Percentiles rank a stretch among this genome's conserved stretches.
phyloP scores from a whole-genome alignment of 2,329 filamentous ascomycete genomes.

The Stemphylium lycopersici region DNA sequence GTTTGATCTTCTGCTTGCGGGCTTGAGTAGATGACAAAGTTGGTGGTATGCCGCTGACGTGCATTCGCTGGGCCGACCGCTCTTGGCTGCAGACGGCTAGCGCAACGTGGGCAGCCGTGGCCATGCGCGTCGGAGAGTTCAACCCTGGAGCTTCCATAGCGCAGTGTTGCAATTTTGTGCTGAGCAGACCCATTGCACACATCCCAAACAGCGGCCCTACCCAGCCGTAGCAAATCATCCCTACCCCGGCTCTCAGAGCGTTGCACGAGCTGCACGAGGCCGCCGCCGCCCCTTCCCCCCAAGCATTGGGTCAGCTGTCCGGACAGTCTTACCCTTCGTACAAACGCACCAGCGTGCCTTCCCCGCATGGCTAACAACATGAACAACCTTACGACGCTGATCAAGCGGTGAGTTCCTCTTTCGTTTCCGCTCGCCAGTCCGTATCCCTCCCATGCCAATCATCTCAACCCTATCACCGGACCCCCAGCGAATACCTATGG shows the following conservation, averaged over 20 bases:
- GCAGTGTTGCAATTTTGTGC: neutral
- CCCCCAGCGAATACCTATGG: constrained; percentile 5
- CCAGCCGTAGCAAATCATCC: neutral
- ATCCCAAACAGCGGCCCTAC: neutral
- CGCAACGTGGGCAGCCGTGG: constrained; percentile 19
- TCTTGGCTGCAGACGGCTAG: constrained; percentile 25
- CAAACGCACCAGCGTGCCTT: constrained; percentile 30
- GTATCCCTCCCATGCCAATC: neutral
- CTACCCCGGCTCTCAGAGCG: neutral
- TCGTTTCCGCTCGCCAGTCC: neutral
- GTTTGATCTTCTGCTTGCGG: constrained; percentile 10
- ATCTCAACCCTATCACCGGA: neutral
- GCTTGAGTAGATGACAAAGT: neutral
- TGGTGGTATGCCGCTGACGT: constrained; percentile 7
- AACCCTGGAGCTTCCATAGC: constrained; percentile 11
- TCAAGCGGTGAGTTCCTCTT: constrained; percentile 79
- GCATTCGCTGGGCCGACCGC: constrained; percentile 2
- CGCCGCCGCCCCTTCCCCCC: constrained; percentile 33
- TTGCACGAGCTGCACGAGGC: constrained; percentile 32
- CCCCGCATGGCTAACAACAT: constrained; percentile 79
- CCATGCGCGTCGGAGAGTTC: constrained; percentile 10
- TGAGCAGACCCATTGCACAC: neutral
- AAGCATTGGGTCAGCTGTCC: constrained; percentile 25
- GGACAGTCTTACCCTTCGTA: constrained; percentile 30
- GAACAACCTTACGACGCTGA: constrained; percentile 95